Base-by-base conservation (phyloP, 2,329 filamentous ascomycete species). In the Cercospora beticola region DNA sequence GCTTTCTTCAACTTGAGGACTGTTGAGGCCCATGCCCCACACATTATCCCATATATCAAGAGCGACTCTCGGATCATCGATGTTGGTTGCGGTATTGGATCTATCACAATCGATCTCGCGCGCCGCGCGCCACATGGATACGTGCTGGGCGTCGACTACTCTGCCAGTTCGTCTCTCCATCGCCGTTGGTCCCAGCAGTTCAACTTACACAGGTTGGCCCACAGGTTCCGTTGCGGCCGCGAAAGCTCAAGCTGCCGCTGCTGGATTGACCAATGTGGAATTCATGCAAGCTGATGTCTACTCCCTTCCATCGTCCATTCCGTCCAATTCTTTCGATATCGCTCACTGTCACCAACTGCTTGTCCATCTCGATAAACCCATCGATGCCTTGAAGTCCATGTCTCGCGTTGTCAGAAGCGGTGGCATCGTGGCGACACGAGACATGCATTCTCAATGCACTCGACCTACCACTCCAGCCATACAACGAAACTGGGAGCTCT, bases 261-360 rank as follows among this genome's bases (percentile, higher is more conserved):
- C 54, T 33, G 54, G 54, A 59, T 18, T 71, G 28, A 67, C 62
- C 3, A 70, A 71, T 43, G 54, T 71, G 9, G 40, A 60, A 5
- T 71, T 70, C 65, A 49, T 64, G 43, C 62, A 56, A 26, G 68
- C 54, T 23, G 65, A 66, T 52, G 68, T 62, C 4, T 49, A 31
- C 8, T 43, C 64, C 28, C 63, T 70, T 7, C 18, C 46, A 23
- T n/a, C 31, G 5, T 23, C 46, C 57, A 26, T 68, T 30, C 14
- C 46, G 16, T 5, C 64, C 5, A 14, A 59, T 7, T 68, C 68
- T 5, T 89, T 88, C 71, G 87, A 89, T 71, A 77, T 88, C n/a
- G 84, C 88, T 3, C 83, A 85, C 72, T 83, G 82, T 43, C 86
- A 88, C 72, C 86, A 88, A 74, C 83, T 88, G 2, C 77, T 89